Evolutionary conservation across 2,329 filamentous ascomycete species (phyloP).

Genomic region (Camillea tinctor): DNA sequence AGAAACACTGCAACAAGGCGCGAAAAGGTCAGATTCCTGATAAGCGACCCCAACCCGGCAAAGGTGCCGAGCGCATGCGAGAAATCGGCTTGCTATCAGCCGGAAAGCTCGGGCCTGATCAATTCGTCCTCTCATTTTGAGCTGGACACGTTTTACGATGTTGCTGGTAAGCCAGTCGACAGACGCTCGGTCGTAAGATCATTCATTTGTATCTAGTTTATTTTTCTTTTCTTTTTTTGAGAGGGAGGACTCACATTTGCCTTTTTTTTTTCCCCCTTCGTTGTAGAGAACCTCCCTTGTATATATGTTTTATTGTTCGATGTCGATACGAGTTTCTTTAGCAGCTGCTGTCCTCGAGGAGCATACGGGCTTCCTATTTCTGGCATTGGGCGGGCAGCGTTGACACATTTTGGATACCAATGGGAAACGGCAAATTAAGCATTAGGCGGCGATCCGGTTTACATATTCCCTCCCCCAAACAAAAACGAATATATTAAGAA

Average conservation of each 20-base stretch:
- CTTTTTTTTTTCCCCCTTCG: too few relatives aligned
- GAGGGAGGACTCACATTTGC: conserved; percentile 5
- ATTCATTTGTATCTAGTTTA: conserved; percentile 19
- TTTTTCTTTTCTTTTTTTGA: conserved; percentile 7
- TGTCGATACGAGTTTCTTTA: conserved; percentile 21
- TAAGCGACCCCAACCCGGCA: conserved; percentile 73
- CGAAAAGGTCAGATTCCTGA: conserved; percentile 63
- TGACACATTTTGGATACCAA: conserved; percentile 29
- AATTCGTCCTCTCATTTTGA: conserved; percentile 67
- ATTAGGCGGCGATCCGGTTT: conserved; percentile 30
- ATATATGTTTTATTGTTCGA: conserved; percentile 27
- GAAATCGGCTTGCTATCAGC: conserved; percentile 88
- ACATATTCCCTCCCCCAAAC: conserved; percentile 4
- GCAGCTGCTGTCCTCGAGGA: conserved; percentile 14
- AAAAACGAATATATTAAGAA: neutral
- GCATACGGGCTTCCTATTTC: conserved; percentile 16
- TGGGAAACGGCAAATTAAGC: conserved; percentile 26
- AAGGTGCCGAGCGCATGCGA: conserved; percentile 90
- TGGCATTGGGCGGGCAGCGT: conserved; percentile 25
- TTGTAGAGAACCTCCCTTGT: conserved; percentile 9
- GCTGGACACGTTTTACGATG: conserved; percentile 43
- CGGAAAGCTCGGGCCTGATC: conserved; percentile 71
- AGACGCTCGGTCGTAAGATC: conserved; percentile 9
- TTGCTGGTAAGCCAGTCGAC: conserved; percentile 5
- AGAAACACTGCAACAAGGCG: conserved; percentile 83